A percentile compares a stretch with the other conserved stretches of the same genome.
phyloP scores from a whole-genome alignment of 2,329 filamentous ascomycete genomes.

The Xylariaceae sp. region DNA sequence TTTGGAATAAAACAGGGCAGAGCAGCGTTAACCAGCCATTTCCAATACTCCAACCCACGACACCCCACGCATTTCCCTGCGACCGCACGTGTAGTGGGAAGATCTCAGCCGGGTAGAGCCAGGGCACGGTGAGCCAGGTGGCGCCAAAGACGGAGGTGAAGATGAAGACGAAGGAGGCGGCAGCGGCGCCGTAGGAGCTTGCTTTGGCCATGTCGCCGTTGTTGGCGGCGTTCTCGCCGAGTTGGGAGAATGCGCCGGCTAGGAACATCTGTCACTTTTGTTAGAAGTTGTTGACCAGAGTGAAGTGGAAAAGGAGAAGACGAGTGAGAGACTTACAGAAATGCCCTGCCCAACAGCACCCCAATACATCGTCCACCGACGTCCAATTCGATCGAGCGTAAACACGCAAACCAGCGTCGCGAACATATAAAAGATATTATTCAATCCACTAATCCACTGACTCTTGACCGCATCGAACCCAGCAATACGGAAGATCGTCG shows the following conservation, averaged over 20 bases:
- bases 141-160: conserved; percentile 62
- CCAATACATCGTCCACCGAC: conserved; percentile 66
- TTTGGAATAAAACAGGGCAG: conserved; percentile 29
- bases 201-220: conserved; percentile 42
- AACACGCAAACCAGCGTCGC: conserved; percentile 65
- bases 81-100: conserved; percentile 67
- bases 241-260: conserved; percentile 56
- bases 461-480: conserved; percentile 57
- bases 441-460: conserved; percentile 57
- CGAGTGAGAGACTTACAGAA: conserved; percentile 28
- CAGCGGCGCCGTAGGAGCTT: conserved; percentile 55
- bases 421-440: conserved; percentile 52
- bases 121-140: conserved; percentile 55
- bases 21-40: conserved; percentile 53
- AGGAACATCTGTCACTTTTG: conserved; percentile 54
- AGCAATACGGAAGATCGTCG: conserved; percentile 60
- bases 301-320: neutral
- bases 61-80: conserved; percentile 70
- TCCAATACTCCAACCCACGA: conserved; percentile 70
- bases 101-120: conserved; percentile 67
- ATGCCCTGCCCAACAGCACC: conserved; percentile 59
- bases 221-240: conserved; percentile 44
- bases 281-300: too few relatives aligned
- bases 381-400: conserved; percentile 62
- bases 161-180: conserved; percentile 65